Base-by-base conservation (phyloP, 2,329 filamentous ascomycete species). In the Botrytis fragariae region DNA sequence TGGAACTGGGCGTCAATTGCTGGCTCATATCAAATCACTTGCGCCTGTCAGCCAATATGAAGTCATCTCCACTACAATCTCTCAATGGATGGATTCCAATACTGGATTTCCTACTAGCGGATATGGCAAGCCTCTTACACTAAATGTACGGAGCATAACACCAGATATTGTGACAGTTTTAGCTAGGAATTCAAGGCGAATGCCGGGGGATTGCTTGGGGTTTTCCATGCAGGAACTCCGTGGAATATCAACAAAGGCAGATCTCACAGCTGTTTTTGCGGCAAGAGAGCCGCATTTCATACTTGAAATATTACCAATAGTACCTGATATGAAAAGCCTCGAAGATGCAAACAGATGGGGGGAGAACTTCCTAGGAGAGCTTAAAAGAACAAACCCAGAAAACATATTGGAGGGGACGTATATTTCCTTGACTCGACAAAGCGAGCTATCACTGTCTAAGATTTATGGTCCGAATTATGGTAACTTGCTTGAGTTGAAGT, bases 271-370 rank as follows among this genome's bases (percentile, higher is more conserved):
- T 0, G 78, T 83, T 2, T 81, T 82, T 67, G 77, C 78, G 32
- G 73, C 78, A 12, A 75, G 81, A 39, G 74, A 77, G 1, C 78
- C 80, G 20, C 82, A 84, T 73, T 79, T 80, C 51, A 78, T 83
- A 75, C n/a, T 84, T 9, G 82, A 84, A 74, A 77, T 84, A 37
- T 57, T 84, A 0, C 75, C 80, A 0, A 77, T 76, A 39, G 77
- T 79, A 7, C 60, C 69, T 12, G 74, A 76, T 3, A 72, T 74
- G 22, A 78, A 80, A 16, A 77, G 79, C 0, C 76, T 79, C 60
- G 70, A 75, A 8, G 77, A 75, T 29, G 74, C 76, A 29, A 73
- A 76, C 4, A 74, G 79, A 32, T 82, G 81, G 80, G 76, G 77
- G 0, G 35, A 65, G 59, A 14, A 65, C 25, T 35, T 73, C 76